Percentiles rank a stretch among this genome's conserved stretches.
Conservation (phyloP, 306 rosid species). For the Quillaja saponaria region DNA sequence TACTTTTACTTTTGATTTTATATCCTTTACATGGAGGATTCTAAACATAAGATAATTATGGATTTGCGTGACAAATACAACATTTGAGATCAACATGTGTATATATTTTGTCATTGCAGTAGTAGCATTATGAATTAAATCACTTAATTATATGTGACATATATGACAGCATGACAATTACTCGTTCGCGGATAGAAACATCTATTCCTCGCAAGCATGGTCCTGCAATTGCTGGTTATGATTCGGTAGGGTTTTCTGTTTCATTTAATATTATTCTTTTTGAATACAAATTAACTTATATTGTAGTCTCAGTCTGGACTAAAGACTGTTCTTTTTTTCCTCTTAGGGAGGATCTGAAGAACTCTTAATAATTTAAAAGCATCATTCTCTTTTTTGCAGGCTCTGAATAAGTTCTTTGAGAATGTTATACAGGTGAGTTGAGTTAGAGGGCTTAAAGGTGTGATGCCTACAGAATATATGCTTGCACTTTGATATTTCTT, state of each 20-base stretch:
- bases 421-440: conserved; percentile 77
- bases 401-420: conserved; percentile 82
- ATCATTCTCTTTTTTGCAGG: conserved; percentile 57
- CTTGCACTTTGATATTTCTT: conserved; percentile 19
- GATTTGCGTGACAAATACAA: no score
- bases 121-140: no score
- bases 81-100: no score
- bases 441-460: conserved; percentile 21
- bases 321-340: background rate
- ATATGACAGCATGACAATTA: conserved; percentile 71
- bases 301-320: no score
- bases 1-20: no score
- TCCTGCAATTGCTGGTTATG: conserved; percentile 92
- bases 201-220: conserved; percentile 99
- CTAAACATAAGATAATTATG: no score
- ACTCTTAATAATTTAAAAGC: conserved; percentile 28
- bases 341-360: background rate
- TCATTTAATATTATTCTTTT: background rate
- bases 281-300: background rate
- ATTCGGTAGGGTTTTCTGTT: conserved; percentile 55
- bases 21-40: no score
- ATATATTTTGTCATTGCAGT: no score
- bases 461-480: conserved; percentile 3
- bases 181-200: conserved; percentile 87
- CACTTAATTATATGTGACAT: no score